phyloP scores from a whole-genome alignment of 305 asterid genomes.

The Fraxinus baroniana region DNA sequence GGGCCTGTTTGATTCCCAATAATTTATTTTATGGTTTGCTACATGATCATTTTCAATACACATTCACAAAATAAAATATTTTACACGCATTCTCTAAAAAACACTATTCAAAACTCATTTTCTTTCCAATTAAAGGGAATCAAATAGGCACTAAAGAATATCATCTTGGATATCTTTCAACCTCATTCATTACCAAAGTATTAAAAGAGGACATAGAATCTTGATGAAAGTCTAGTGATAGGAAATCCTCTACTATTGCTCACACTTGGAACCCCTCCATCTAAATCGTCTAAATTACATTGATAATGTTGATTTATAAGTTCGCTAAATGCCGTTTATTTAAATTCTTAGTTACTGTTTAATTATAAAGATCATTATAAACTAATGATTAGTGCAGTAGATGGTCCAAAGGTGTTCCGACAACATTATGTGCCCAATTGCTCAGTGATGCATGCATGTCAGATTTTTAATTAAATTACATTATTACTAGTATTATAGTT shows the following conservation, averaged over 20 bases:
- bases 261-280: background rate
- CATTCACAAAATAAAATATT: no score
- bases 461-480: background rate
- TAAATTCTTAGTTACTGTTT: background rate
- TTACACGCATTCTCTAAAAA: no score
- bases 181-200: background rate
- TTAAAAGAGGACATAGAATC: background rate
- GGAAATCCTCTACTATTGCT: background rate
- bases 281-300: background rate
- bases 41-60: no score
- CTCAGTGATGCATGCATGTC: background rate
- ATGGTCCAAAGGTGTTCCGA: background rate
- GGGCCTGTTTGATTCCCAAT: no score
- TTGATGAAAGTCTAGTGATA: background rate
- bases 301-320: background rate
- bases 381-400: background rate
- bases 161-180: background rate
- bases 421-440: background rate
- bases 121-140: no score
- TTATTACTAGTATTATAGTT: background rate
- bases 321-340: background rate
- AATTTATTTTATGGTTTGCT: no score
- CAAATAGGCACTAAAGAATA: background rate
- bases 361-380: no score
- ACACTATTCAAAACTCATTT: no score